phyloP scores from a whole-genome alignment of 305 asterid genomes.

The Petunia hybrid region DNA sequence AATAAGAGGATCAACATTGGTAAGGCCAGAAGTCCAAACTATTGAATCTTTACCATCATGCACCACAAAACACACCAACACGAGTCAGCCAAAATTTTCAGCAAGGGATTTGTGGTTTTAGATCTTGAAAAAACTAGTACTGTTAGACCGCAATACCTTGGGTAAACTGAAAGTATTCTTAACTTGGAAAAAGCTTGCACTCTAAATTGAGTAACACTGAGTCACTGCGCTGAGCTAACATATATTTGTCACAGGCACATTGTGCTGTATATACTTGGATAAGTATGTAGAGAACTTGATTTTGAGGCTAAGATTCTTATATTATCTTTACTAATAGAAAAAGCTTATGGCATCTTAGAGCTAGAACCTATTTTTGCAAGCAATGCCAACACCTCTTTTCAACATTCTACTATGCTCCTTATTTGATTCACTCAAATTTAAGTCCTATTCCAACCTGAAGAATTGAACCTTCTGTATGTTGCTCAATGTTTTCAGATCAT shows the following conservation, averaged over 20 bases:
- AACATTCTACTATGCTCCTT: neutral
- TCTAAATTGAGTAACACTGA: neutral
- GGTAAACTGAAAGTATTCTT: neutral
- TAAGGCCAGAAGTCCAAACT: slow-evolving; percentile 41
- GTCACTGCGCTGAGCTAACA: slow-evolving; percentile 4
- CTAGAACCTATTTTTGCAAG: neutral
- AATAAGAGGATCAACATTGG: slow-evolving; percentile 95
- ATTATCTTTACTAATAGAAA: neutral
- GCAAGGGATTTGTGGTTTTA: slow-evolving; percentile 24
- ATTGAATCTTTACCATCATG: neutral
- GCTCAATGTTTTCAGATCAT: slow-evolving; percentile 59
- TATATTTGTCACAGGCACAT: neutral
- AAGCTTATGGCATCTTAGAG: slow-evolving; percentile 9
- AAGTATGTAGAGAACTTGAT: slow-evolving; percentile 1
- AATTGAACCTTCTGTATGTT: neutral
- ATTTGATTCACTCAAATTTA: neutral
- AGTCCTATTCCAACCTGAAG: neutral
- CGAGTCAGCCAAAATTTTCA: neutral
- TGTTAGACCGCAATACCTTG: neutral
- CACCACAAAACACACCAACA: neutral
- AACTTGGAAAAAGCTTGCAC: neutral
- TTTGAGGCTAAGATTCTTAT: neutral
- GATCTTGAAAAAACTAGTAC: neutral
- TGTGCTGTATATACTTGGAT: neutral
- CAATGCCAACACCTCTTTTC: no score